Evolutionary conservation across 2,329 filamentous ascomycete species (phyloP).

Genomic region (Catunica adiposa): DNA sequence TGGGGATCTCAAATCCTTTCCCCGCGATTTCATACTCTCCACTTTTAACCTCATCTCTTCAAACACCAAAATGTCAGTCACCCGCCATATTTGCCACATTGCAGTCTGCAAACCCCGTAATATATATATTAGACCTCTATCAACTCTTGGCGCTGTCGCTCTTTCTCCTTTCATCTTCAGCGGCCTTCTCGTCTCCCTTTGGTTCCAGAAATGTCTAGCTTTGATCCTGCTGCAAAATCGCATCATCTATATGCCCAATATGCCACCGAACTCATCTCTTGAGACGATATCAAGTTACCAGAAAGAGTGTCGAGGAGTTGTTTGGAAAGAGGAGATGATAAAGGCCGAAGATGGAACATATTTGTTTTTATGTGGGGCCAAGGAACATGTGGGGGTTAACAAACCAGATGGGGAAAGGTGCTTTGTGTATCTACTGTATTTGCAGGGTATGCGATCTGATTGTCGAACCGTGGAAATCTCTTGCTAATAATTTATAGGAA

Average conservation of each 20-base stretch:
- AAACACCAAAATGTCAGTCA: neutral
- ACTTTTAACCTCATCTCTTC: neutral
- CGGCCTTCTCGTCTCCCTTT: slow-evolving; percentile 48
- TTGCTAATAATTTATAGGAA: slow-evolving; percentile 27
- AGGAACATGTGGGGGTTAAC: slow-evolving; percentile 3
- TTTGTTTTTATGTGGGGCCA: slow-evolving; percentile 41
- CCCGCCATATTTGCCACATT: too few relatives aligned
- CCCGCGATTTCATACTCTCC: neutral
- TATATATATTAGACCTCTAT: neutral
- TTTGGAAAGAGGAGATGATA: slow-evolving; percentile 49
- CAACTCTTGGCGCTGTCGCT: slow-evolving; percentile 24
- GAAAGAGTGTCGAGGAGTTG: slow-evolving; percentile 40
- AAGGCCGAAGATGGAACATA: slow-evolving; percentile 47
- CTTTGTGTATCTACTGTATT: slow-evolving; percentile 37
- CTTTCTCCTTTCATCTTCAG: slow-evolving; percentile 50
- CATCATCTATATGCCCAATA: slow-evolving; percentile 65
- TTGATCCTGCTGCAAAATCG: slow-evolving; percentile 64
- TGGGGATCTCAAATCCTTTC: neutral
- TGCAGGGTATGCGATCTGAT: too few relatives aligned
- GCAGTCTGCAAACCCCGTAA: too few relatives aligned
- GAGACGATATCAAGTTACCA: slow-evolving; percentile 51
- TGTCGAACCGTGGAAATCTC: too few relatives aligned
- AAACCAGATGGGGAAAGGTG: neutral
- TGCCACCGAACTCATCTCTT: slow-evolving; percentile 52
- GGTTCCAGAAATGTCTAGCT: slow-evolving; percentile 52